Percentiles rank a stretch among this genome's conserved stretches.
Conservation (phyloP, 148 eudicot species). For the Chenopodium quinoa region DNA sequence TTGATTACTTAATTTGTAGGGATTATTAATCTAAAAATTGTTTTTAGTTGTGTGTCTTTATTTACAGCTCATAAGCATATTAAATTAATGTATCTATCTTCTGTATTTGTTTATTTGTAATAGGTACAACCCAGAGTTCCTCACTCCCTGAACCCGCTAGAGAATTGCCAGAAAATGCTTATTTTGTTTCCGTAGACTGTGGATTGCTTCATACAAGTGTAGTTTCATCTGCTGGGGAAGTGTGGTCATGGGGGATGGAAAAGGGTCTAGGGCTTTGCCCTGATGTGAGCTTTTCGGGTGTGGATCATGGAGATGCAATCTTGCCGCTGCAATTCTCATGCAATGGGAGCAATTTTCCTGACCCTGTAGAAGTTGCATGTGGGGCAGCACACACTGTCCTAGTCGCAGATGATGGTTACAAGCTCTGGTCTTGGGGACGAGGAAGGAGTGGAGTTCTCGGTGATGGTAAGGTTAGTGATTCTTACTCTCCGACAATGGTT, state of each 20-base stretch:
- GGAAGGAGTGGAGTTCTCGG: constrained; percentile 87
- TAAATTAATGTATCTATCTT: background rate
- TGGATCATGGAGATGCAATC: constrained; percentile 71
- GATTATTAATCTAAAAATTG: no score
- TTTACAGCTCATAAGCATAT: background rate
- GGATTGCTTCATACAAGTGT: constrained; percentile 84
- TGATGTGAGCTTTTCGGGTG: constrained; percentile 57
- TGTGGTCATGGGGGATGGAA: constrained; percentile 99
- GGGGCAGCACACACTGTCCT: constrained; percentile 92
- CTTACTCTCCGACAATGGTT: constrained; percentile 47
- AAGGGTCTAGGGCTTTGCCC: constrained; percentile 87
- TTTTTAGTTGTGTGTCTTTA: background rate
- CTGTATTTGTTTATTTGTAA: background rate
- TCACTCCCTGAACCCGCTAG: constrained; percentile 49
- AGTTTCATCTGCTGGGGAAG: constrained; percentile 72
- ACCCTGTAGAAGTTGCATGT: constrained; percentile 60
- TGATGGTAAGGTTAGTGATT: constrained; percentile 48
- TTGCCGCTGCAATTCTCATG: constrained; percentile 46
- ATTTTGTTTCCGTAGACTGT: constrained; percentile 64
- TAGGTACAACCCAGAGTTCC: constrained; percentile 45
- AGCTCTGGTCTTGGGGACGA: constrained; percentile 87
- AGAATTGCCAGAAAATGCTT: constrained; percentile 42
- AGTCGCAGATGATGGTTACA: constrained; percentile 59
- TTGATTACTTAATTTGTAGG: no score
- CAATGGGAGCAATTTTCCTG: constrained; percentile 48